Evolutionary conservation across 2,329 filamentous ascomycete genomes (phyloP), one percentile per base, ranked within the genome.

Genomic region (Paecilomyces sp.): DNA sequence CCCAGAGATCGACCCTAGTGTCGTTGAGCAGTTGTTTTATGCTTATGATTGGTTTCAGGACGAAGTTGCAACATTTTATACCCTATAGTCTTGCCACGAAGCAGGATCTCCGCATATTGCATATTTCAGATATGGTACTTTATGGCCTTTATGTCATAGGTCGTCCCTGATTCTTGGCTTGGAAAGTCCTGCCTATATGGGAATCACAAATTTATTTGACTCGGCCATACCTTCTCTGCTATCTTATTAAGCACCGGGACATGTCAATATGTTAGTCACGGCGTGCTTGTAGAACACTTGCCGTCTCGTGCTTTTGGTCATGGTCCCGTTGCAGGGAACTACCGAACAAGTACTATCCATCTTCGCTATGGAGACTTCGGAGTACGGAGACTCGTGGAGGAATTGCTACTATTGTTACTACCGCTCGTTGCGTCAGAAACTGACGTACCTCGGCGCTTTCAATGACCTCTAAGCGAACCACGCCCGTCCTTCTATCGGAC

Each of bases 381-480:
- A 18, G 15, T 47, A 18, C 25, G 25, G 41, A 3, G n/a, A 47
- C 7, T 47, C 15, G 9, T 47, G 41, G 15, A 47, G 13, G 36
- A 41, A 15, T 41, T 7, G n/a, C 36, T 31, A 22, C 22, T 41
- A 7, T n/a, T 8, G 41, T n/a, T 47, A n/a, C 41, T 18, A 12
- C 71, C 71, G 2, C 74, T 28, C 25, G 6, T 28, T 6, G 6
- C 6, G 25, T 28, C 25, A 6, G 25, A 6, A 28, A 6, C 25
- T 28, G 25, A 28, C 6, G 25, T 28, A 28, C 6, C 25, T 28
- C 25, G 25, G 25, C 25, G 25, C 3, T 6, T 28, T 3, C 25
- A 28, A 28, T 28, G 25, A 28, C 90, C 89, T 47, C 88, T 75
- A 64, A 85, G 79, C 91, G 77, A 89, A 88, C 88, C 88, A 90